Percentiles rank a stretch among this genome's conserved stretches.
Conservation (phyloP, 768 basidiomycete genomes). For the Mycena epipterygia region DNA sequence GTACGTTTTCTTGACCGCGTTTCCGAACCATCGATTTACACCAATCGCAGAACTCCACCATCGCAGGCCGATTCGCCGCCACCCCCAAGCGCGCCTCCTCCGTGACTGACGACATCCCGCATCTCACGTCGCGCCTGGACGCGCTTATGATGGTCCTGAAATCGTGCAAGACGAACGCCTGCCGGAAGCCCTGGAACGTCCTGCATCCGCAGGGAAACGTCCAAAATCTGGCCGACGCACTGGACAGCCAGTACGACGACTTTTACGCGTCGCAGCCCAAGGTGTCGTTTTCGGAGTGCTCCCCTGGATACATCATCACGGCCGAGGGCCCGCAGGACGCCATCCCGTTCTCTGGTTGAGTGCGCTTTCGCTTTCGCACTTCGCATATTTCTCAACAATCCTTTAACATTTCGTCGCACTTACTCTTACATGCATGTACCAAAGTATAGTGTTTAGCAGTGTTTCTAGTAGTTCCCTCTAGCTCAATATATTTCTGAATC, state of each 20-base stretch:
- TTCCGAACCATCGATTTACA: too few relatives aligned
- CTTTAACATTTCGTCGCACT: too few relatives aligned
- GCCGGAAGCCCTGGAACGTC: neutral
- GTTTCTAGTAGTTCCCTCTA: too few relatives aligned
- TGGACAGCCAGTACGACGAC: neutral
- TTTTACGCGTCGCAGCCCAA: constrained; percentile 6
- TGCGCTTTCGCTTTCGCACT: too few relatives aligned
- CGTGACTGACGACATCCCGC: neutral
- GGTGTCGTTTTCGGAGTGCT: neutral
- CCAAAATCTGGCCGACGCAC: neutral
- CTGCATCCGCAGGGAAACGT: constrained; percentile 5
- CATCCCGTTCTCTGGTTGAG: neutral
- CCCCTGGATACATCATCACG: neutral
- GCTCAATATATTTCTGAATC: too few relatives aligned
- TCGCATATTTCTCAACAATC: too few relatives aligned
- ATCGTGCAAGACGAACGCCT: neutral
- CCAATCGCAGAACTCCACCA: neutral
- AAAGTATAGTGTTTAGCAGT: too few relatives aligned
- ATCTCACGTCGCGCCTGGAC: neutral
- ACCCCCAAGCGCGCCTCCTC: neutral
- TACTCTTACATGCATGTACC: too few relatives aligned
- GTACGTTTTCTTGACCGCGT: neutral
- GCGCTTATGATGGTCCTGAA: constrained; percentile 4
- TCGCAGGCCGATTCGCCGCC: neutral
- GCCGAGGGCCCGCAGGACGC: neutral